A percentile compares a stretch with the other conserved stretches of the same genome.
Conservation (phyloP, 73 alveolate species). For the Paramecium bursaria region DNA sequence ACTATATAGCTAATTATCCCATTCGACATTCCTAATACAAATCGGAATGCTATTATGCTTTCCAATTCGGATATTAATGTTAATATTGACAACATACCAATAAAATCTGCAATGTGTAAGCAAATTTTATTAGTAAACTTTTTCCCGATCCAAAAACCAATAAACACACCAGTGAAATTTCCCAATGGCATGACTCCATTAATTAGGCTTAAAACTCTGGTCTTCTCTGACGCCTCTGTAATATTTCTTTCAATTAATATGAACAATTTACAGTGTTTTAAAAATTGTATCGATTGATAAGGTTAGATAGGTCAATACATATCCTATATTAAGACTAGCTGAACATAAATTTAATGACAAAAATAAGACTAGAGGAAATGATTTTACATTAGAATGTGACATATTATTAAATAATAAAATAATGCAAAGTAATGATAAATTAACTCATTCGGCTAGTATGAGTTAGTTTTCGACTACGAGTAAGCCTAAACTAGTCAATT, state of each 20-base stretch:
- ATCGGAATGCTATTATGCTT: conserved; percentile 13
- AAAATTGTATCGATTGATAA: conserved; percentile 36
- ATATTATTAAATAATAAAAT: too few relatives aligned
- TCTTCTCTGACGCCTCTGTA: background rate
- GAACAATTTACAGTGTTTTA: conserved; percentile 28
- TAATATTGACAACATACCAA: background rate
- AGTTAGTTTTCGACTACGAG: too few relatives aligned
- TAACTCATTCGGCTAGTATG: too few relatives aligned
- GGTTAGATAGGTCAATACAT: conserved; percentile 45
- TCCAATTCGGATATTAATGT: background rate
- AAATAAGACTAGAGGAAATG: too few relatives aligned
- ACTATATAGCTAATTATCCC: conserved; percentile 19
- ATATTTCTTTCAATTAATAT: background rate
- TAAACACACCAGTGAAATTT: conserved; percentile 16
- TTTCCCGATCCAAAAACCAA: conserved; percentile 22
- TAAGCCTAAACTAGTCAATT: conserved; percentile 52
- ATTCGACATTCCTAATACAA: conserved; percentile 40
- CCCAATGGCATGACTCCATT: conserved; percentile 52
- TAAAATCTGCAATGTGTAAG: conserved; percentile 33
- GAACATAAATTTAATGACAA: too few relatives aligned
- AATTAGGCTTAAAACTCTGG: background rate
- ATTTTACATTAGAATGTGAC: too few relatives aligned
- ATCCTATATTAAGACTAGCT: conserved; percentile 35
- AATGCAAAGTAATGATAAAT: too few relatives aligned
- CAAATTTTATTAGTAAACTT: conserved; percentile 14